These are phyloP conservation scores for Aspergillus piperis DNA, from an alignment of 2,329 filamentous ascomycete species.

Conservation along the genomic window DNA sequence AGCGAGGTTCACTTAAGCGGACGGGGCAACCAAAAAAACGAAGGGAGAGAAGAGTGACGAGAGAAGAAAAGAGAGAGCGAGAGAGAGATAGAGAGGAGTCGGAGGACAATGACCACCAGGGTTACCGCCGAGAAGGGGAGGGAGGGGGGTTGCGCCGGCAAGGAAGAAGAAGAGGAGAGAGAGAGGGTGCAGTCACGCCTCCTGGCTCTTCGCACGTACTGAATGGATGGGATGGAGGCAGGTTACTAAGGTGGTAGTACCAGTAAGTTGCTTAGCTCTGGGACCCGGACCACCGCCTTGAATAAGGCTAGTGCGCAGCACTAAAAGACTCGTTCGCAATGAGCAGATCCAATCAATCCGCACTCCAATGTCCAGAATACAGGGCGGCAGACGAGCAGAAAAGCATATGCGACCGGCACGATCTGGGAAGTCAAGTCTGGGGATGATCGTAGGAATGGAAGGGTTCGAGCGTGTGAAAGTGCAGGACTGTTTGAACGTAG, in stretches of 20 bases:
- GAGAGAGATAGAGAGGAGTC: conserved; percentile 6
- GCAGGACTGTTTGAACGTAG: not conserved
- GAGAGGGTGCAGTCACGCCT: conserved; percentile 24
- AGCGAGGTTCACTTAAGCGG: conserved; percentile 21
- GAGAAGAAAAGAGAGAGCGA: not conserved
- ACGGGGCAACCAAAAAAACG: conserved; percentile 11
- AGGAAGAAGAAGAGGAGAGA: not conserved
- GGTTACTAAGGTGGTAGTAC: conserved; percentile 17
- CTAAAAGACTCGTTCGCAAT: conserved; percentile 17
- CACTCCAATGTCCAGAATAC: conserved; percentile 11
- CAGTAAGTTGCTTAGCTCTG: conserved; percentile 24
- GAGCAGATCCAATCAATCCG: conserved; percentile 15
- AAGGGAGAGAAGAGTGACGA: conserved; percentile 12
- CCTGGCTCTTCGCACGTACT: conserved; percentile 24
- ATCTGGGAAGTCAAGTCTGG: conserved; percentile 12
- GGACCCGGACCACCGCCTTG: conserved; percentile 29
- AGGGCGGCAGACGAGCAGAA: conserved; percentile 10
- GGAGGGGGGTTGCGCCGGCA: conserved; percentile 14
- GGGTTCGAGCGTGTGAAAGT: conserved; percentile 4
- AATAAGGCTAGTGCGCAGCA: conserved; percentile 29
- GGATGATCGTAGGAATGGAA: conserved; percentile 11
- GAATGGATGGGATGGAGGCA: conserved; percentile 12
- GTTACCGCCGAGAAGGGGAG: conserved; percentile 24
- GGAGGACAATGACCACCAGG: conserved; percentile 23
- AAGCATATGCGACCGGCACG: conserved; percentile 14